Conservation (phyloP, 2,329 filamentous ascomycete genomes). For the Neopestalotiopsis sp. region DNA sequence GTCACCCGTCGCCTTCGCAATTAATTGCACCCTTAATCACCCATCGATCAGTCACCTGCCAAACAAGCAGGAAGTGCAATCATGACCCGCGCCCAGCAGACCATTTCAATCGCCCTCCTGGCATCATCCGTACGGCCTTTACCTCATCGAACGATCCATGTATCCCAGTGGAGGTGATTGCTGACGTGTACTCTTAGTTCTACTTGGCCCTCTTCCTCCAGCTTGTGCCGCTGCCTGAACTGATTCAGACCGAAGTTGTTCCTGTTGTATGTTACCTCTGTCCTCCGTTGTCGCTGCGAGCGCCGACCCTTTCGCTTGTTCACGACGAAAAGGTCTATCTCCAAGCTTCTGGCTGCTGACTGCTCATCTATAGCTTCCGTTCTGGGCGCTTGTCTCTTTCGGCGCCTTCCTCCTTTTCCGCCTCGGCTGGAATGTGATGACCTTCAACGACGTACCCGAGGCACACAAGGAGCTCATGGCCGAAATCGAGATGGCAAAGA, state of each 20-base stretch:
- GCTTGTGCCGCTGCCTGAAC: slow-evolving; percentile 77
- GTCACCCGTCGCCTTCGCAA: background rate
- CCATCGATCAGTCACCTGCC: background rate
- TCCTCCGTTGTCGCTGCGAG: background rate
- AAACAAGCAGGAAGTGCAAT: slow-evolving; percentile 31
- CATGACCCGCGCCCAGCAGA: slow-evolving; percentile 96
- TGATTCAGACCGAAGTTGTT: slow-evolving; percentile 83
- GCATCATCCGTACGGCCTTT: slow-evolving; percentile 76
- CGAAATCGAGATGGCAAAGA: slow-evolving; percentile 80
- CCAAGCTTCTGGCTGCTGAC: background rate
- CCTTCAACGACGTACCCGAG: slow-evolving; percentile 93
- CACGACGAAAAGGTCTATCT: background rate
- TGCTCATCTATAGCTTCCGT: slow-evolving; percentile 72
- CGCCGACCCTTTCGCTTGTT: background rate
- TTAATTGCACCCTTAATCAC: background rate
- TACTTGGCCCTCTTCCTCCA: slow-evolving; percentile 88
- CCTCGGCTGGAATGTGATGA: slow-evolving; percentile 90
- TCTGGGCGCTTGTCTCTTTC: slow-evolving; percentile 90
- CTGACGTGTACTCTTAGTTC: slow-evolving; percentile 58
- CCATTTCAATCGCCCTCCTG: slow-evolving; percentile 84
- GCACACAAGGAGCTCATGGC: slow-evolving; percentile 88
- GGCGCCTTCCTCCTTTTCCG: slow-evolving; percentile 91
- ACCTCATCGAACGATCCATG: background rate
- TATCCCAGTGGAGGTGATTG: background rate
- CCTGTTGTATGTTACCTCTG: slow-evolving; percentile 74